Evolutionary conservation across 228 moss, liverwort and hornwort genomes (phyloP), one percentile per base, ranked within the genome.

Genomic region (Sphagnum fallax): DNA sequence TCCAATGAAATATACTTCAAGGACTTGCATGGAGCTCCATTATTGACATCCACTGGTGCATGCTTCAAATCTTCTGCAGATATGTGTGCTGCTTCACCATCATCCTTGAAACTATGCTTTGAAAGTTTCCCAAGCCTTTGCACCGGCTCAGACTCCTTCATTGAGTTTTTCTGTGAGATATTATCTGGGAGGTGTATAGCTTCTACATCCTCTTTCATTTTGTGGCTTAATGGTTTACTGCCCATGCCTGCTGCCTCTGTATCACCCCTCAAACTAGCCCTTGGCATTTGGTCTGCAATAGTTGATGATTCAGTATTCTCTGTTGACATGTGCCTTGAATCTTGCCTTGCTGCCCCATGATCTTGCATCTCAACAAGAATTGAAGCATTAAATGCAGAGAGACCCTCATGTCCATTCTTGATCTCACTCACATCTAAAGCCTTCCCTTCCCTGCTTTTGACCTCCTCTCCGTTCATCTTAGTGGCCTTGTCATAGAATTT

Each of bases 361-460:
- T 79, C 77, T 62, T 82, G 82, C 68, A 63, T 79, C 60, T 79
- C 85, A 71, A 82, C 79, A 32, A 32, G 32, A 32, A 32, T 32
- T 32, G 32, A 32, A 32, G 32, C 2, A 32, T 32, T 32, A 32
- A 1, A 32, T 32, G 32, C 32, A 32, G 32, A 32, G 32, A 32
- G 32, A 32, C 32, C 32, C 32, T 32, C 32, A 32, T 32, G 32
- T 32, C 32, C 32, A 32, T 2, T 32, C 32, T 32, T 32, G 32
- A 32, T 32, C 32, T 32, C 32, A 32, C 2, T 32, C 48, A 82
- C 79, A 71, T 82, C 77, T 15, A 77, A 77, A 53, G 82, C 79
- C 69, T 71, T 79, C 5, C 79, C 79, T 64, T 77, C 82, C 85
- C 79, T 65, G 32, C 32, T 32, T 32, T 32, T 32, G 32, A 32